Conservation (phyloP, 1,284 basidiomycete species). For the Agaricales sp. region DNA sequence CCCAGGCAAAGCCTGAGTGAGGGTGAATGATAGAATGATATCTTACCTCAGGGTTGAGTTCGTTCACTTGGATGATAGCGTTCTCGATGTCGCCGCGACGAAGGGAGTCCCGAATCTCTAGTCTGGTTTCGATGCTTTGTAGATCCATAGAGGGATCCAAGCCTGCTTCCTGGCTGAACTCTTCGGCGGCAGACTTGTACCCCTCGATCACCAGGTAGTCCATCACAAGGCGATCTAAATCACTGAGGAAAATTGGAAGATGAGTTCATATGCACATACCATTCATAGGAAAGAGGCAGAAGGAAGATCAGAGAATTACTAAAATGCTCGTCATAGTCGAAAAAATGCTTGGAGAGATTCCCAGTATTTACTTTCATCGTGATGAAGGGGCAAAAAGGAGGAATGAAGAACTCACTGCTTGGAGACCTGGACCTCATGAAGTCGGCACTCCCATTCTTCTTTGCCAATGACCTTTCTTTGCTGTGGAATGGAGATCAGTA, state of each 20-base stretch:
- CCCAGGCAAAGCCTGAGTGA: conserved; percentile 5
- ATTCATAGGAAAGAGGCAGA: conserved; percentile 12
- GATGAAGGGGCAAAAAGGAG: conserved; percentile 10
- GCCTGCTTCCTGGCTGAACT: conserved; percentile 85
- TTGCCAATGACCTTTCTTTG: conserved; percentile 32
- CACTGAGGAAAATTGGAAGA: conserved; percentile 33
- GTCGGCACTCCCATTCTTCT: conserved; percentile 67
- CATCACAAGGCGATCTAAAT: conserved; percentile 93
- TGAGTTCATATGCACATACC: conserved; percentile 25
- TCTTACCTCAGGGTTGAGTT: conserved; percentile 93
- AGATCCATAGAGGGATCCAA: conserved; percentile 75
- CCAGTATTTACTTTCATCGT: conserved; percentile 58
- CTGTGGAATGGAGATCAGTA: background rate
- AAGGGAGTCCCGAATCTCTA: conserved; percentile 89
- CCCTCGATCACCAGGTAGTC: conserved; percentile 98
- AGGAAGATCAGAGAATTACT: conserved; percentile 72
- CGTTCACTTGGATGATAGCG: conserved; percentile 89
- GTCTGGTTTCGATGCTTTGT: conserved; percentile 86
- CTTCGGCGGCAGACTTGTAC: conserved; percentile 91
- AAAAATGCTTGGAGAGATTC: conserved; percentile 82
- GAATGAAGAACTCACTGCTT: conserved; percentile 50
- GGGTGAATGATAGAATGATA: conserved; percentile 10
- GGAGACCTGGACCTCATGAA: conserved; percentile 66
- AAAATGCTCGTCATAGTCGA: conserved; percentile 50
- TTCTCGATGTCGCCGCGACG: conserved; percentile 93